Conservation (phyloP, 495 filamentous ascomycete species). For the Penicillium salamii region DNA sequence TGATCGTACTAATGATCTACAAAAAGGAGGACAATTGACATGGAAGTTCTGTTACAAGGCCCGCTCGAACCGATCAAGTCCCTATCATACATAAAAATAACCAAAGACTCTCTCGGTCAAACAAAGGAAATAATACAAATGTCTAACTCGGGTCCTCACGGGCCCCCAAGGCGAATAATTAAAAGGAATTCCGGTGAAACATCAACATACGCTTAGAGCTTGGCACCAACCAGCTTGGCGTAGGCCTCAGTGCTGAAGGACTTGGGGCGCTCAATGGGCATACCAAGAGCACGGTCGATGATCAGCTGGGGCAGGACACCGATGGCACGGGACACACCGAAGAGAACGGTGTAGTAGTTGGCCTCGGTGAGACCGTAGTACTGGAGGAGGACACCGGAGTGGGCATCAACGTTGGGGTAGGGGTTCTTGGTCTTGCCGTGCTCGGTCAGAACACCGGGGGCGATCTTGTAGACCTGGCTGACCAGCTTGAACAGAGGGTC, state of each 20-base stretch:
- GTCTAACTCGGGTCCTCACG: conserved; percentile 8
- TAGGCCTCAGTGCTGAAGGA: conserved; percentile 95
- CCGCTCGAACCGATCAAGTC: conserved; percentile 46
- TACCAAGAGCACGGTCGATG: conserved; percentile 95
- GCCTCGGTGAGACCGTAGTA: conserved; percentile 98
- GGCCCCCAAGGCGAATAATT: conserved; percentile 8
- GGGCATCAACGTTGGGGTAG: conserved; percentile 72
- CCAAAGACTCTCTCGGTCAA: conserved; percentile 32
- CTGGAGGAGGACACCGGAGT: conserved; percentile 98
- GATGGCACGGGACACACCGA: conserved; percentile 95
- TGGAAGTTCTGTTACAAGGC: conserved; percentile 47
- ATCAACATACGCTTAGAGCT: conserved; percentile 61
- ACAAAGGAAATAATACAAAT: conserved; percentile 33
- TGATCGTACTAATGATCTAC: conserved; percentile 4
- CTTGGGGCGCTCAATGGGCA: conserved; percentile 74
- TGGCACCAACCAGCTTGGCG: conserved; percentile 88
- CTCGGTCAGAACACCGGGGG: conserved; percentile 93
- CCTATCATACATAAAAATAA: conserved; percentile 46
- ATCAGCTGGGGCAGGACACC: conserved; percentile 98
- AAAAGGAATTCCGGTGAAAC: conserved; percentile 6
- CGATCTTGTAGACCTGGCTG: conserved; percentile 99
- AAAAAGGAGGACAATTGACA: conserved; percentile 10
- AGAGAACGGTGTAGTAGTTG: conserved; percentile 99
- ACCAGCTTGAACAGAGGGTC: conserved; percentile 99
- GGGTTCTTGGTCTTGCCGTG: conserved; percentile 99